Evolutionary conservation across 495 filamentous ascomycete genomes (phyloP), one percentile per base, ranked within the genome.

Genomic region (Sordaria brevicollis): DNA sequence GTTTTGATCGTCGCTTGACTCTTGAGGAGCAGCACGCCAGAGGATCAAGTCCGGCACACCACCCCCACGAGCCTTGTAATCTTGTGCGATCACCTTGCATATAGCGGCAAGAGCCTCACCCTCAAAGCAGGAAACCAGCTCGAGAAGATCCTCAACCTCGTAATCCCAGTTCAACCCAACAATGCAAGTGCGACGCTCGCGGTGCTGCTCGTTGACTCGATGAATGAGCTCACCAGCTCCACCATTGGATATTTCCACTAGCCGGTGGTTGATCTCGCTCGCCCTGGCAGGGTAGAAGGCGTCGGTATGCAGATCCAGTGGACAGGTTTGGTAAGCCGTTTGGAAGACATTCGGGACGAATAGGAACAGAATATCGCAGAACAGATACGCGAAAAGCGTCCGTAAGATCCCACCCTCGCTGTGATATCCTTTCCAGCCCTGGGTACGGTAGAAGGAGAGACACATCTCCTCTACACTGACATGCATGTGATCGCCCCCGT

Each of bases 321-420:
- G 95, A 74, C 92, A 96, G 1, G 92, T 97, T 76, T 99, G 95
- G 78, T 90, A 99, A 5, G 90, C 84, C 4, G 94, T 99, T 76
- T 98, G 93, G 81, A 98, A 99, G 72, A 98, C 94, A 73, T 97
- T 97, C 29, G 95, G 94, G 34, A 97, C 86, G 80, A 96, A 97
- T 37, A 93, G 85, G 81, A 97, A 98, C 6, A 99, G 84, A 36
- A 97, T 87, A 80, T 98, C 94, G 83, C 89, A 94, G 81, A 99
- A 97, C 25, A 99, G 87, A 74, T 93, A 93, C 31, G 88, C 92
- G 79, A 97, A 97, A 67, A 99, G 81, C 1, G 95, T 99, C 43
- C 93, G 87, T 31, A 97, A 80, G 76, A 99, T 92, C 6, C 93
- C 92, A 33, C 92, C 92, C 81, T 99, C 95, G 34, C 88, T 88